Conservation (phyloP, 441 rosid species). For the Syzygium malaccense region DNA sequence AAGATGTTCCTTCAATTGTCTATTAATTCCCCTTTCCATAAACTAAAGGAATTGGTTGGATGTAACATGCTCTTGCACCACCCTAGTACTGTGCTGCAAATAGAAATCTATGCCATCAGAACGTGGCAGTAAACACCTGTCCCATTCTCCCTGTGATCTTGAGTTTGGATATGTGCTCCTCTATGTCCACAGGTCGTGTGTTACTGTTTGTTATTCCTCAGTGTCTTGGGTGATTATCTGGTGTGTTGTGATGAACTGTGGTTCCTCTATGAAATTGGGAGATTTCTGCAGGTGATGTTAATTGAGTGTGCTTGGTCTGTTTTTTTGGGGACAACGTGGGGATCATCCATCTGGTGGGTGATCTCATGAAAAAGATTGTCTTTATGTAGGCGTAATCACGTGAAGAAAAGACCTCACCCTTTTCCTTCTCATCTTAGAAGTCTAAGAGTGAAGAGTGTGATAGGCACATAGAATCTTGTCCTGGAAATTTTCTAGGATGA, state of each 20-base stretch:
- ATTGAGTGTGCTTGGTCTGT: not conserved
- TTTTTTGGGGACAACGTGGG: not conserved
- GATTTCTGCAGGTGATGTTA: not conserved
- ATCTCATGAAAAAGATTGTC: not conserved
- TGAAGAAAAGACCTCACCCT: not conserved
- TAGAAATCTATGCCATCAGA: not conserved
- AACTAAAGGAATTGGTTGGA: not conserved
- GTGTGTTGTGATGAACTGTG: not conserved
- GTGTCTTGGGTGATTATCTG: not conserved
- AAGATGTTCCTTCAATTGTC: not conserved
- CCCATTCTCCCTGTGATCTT: not conserved
- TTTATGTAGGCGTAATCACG: not conserved
- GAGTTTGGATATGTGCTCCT: not conserved
- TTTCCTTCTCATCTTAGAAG: not conserved
- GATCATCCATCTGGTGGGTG: not conserved
- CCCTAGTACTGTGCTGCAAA: not conserved
- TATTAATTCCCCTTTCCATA: not conserved
- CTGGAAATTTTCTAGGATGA: not conserved
- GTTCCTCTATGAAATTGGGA: not conserved
- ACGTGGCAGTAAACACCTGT: not conserved
- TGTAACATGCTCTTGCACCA: not conserved
- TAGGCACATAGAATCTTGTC: not conserved
- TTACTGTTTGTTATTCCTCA: not conserved
- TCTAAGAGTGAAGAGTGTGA: not conserved
- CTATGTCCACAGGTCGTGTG: not conserved